phyloP scores from a whole-genome alignment of 371 early-diverging fungal species.

The Encephalitozoon cuniculi region DNA sequence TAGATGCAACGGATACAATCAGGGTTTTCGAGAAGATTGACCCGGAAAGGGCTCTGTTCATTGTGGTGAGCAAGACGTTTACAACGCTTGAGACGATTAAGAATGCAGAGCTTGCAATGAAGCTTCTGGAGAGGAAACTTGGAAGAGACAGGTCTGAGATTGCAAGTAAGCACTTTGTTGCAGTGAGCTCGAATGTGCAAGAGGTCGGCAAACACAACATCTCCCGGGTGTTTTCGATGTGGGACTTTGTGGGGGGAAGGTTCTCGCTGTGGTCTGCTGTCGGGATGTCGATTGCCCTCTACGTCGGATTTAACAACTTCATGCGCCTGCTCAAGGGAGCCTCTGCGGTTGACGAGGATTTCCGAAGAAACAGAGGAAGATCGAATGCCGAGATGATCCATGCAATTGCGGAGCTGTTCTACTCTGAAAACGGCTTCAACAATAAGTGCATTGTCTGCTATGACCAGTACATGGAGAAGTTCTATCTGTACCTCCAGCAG shows the following conservation, averaged over 20 bases:
- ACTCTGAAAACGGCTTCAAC: constrained; percentile 70
- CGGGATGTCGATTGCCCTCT: constrained; percentile 83
- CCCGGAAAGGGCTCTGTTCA: constrained; percentile 83
- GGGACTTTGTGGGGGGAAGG: constrained; percentile 99
- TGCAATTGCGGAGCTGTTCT: constrained; percentile 84
- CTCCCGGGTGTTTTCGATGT: constrained; percentile 93
- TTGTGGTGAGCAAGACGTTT: constrained; percentile 93
- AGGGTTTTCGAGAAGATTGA: constrained; percentile 73
- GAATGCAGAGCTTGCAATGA: constrained; percentile 78
- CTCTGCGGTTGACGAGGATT: constrained; percentile 88
- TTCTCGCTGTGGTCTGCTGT: constrained; percentile 98
- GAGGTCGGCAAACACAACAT: constrained; percentile 82
- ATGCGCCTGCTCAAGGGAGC: constrained; percentile 77
- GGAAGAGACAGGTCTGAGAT: constrained; percentile 62
- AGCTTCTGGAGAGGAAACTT: constrained; percentile 10
- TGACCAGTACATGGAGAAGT: constrained; percentile 88
- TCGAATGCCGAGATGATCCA: constrained; percentile 82
- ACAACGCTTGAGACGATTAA: constrained; percentile 96
- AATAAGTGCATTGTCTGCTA: constrained; percentile 90
- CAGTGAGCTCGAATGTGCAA: constrained; percentile 81
- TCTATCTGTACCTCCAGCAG: constrained; percentile 88
- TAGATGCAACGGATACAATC: constrained; percentile 88
- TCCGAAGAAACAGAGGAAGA: constrained; percentile 71
- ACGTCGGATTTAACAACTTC: constrained; percentile 88
- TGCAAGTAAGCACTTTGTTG: constrained; percentile 81